A percentile compares a stretch with the other conserved stretches of the same genome.
phyloP scores from a whole-genome alignment of 192 early-diverging fungal species.

The Mortierella hygrophila region DNA sequence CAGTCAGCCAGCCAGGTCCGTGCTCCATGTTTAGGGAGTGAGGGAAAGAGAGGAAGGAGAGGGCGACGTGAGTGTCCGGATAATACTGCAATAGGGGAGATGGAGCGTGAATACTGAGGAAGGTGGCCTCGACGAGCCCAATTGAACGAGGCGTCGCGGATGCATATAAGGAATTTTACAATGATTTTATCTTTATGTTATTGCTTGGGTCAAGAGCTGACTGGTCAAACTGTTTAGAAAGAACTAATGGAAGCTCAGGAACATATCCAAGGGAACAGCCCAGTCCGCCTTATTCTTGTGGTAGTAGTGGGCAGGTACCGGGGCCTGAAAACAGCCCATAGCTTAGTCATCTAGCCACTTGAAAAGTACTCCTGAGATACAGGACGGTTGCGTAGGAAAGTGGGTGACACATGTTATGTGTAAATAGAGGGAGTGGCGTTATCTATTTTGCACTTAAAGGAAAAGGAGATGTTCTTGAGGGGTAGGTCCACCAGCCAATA shows the following conservation, averaged over 20 bases:
- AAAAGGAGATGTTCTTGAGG: background rate
- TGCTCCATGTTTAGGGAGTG: background rate
- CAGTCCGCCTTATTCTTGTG: too few species aligned
- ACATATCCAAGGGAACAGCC: too few species aligned
- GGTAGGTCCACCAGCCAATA: background rate
- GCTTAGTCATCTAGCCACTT: conserved; percentile 2
- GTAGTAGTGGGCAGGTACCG: background rate
- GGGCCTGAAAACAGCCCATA: background rate
- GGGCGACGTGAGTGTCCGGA: background rate
- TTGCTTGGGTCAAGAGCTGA: too few species aligned
- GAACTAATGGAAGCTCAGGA: too few species aligned
- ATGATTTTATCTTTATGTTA: background rate
- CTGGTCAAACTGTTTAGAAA: too few species aligned
- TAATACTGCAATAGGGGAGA: background rate
- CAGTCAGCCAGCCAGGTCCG: background rate
- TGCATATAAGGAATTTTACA: background rate
- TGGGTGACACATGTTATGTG: background rate
- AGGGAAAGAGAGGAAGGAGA: background rate
- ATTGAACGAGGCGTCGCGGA: background rate
- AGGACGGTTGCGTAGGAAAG: background rate
- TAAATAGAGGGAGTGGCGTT: background rate
- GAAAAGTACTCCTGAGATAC: background rate
- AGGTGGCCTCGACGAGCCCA: background rate
- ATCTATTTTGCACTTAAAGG: background rate
- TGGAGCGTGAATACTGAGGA: background rate